Percentiles rank a stretch among this genome's conserved stretches.
These are phyloP conservation scores for Linnemannia hyalina DNA, from an alignment of 192 early-diverging fungal genomes.

Conservation along the genomic window DNA sequence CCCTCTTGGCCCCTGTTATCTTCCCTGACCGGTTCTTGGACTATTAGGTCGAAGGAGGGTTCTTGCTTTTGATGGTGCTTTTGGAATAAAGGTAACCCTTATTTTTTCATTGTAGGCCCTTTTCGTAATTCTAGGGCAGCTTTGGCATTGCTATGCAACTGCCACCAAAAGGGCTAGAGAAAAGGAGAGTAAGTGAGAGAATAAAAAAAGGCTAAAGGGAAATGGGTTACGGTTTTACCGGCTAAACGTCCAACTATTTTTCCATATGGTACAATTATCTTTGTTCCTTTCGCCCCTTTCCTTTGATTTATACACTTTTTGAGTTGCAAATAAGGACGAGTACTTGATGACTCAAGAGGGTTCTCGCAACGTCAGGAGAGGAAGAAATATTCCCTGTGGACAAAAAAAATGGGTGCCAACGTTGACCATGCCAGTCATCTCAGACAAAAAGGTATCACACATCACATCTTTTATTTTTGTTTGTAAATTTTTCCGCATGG, in stretches of 20 bases:
- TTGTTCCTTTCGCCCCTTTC: background rate
- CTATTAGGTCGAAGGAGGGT: background rate
- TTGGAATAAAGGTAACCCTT: no score
- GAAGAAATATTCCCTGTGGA: no score
- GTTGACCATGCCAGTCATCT: no score
- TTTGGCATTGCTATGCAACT: background rate
- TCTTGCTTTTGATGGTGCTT: background rate
- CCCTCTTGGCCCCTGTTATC: conserved; percentile 84
- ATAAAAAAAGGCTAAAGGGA: background rate
- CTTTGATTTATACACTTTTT: background rate
- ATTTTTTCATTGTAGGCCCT: no score
- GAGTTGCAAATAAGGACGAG: no score
- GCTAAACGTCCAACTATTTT: background rate
- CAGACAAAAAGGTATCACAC: no score
- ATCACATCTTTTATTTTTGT: background rate
- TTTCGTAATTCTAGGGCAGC: no score
- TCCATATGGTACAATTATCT: background rate
- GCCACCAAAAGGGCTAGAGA: background rate
- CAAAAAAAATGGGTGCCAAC: no score
- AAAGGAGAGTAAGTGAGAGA: background rate
- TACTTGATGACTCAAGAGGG: no score
- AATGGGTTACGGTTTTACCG: background rate
- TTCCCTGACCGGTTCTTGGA: conserved; percentile 80
- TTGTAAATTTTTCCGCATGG: background rate
- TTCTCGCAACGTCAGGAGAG: no score